Base-by-base conservation (phyloP, 1,284 basidiomycete species). In the Rhodofomes roseus region DNA sequence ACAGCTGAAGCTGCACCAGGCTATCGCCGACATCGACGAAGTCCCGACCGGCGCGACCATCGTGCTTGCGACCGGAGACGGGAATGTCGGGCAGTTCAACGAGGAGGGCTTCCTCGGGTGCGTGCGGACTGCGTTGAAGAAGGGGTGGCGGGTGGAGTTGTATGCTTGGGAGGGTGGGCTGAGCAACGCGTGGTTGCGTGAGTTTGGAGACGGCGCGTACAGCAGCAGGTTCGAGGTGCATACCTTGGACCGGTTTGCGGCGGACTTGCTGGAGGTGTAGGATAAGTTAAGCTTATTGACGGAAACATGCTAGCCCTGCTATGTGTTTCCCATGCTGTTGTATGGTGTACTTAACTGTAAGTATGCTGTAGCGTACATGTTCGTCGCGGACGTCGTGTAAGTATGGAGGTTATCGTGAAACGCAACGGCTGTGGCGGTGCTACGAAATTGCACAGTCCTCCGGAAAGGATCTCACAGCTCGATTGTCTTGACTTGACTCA, bases 61-160 rank as follows among this genome's bases (percentile, higher is more conserved):
- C 65, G 87, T 95, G 40, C 82, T 96, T 37, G 93, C 92, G 1
- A 95, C 94, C 0, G 93, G 93, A 3, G 93, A 96, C 71, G 93
- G 92, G 22, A 92, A 92, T 68, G 87, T 89, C 12, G 90, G 91
- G 2, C 89, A 95, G 70, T 95, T 94, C 70, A 94, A 87, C 71
- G 89, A 92, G 62, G 89, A 93, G 66, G 93, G 93, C 3, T 96
- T 95, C 74, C 72, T 93, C 29, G 92, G 93, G 0, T 89, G 89
- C 55, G 91, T 94, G 14, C 78, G 90, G 57, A 86, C 87, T 12
- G 93, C 94, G 11, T 74, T 95, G 67, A 87, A 86, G 73, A 83
- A 87, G 56, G 93, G 93, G 1, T 96, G 93, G 94, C 81, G 79
- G 61, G 92, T 96, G 16, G 94, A 96, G 75, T 70, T 96, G 67